Base-by-base conservation (phyloP, 371 early-diverging fungal genomes). In the Zancudomyces culisetae region DNA sequence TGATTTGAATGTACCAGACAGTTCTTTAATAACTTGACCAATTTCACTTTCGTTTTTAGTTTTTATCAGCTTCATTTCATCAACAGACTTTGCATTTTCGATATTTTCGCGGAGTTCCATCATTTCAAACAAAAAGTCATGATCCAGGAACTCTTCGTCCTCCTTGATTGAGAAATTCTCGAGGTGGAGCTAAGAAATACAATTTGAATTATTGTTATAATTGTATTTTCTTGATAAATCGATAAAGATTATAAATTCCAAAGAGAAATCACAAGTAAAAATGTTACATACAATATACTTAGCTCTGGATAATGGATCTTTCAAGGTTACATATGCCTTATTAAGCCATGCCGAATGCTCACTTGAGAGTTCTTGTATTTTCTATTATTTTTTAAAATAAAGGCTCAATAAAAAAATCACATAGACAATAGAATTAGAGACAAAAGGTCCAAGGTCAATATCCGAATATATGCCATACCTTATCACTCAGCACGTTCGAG, bases 281-380 rank as follows among this genome's bases (percentile, higher is more conserved):
- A 2, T 12, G 10, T 13, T 0, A 49, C 55, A n/a, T 56, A 72
- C 68, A 56, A 90, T 68, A 45, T 90, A 90, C 53, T 80, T 73
- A 8, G 91, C 88, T 19, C 91, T 71, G 2, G 71, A 59, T 15
- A 90, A 70, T 12, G 89, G 91, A 40, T 85, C 81, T 43, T 74
- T 69, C 21, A 90, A 63, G 12, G 82, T 78, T 21, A 83, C 67
- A 55, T 87, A 87, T 2, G 86, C 91, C 60, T 87, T 86, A 73
- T 90, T 90, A 45, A 85, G 70, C 55, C 81, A 73, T 3, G 85
- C 73, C 0, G 89, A 88, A 54, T 86, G 88, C 20, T 72, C 62
- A 42, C 84, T 83, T 10, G 89, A 85, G 55, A 77, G 76, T 27
- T 63, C 63, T 50, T 78, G 72, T 59, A 87, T 85, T 41, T 71